Evolutionary conservation across 495 filamentous ascomycete species (phyloP).

Genomic region (Trichoderma asperelloides): DNA sequence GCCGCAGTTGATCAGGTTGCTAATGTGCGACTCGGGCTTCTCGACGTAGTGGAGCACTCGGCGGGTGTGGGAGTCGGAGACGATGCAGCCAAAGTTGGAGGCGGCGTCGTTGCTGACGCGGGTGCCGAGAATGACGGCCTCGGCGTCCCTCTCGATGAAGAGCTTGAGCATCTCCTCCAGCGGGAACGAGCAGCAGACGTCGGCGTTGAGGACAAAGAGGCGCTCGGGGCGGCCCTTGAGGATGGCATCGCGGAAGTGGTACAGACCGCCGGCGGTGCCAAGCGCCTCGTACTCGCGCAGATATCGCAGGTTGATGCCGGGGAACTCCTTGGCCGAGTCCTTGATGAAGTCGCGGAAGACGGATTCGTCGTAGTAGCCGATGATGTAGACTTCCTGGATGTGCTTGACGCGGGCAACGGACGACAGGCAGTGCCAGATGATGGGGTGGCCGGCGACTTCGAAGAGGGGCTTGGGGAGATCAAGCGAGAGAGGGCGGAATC

Average conservation of each 20-base stretch:
- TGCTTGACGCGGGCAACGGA: conserved; percentile 71
- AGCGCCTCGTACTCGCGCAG: conserved; percentile 95
- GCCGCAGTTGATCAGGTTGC: conserved; percentile 98
- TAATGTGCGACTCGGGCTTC: conserved; percentile 97
- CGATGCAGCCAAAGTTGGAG: conserved; percentile 95
- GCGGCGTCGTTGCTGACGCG: conserved; percentile 86
- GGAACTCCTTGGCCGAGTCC: conserved; percentile 73
- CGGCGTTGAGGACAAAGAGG: conserved; percentile 95
- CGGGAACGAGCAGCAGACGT: conserved; percentile 99
- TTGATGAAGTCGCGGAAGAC: conserved; percentile 98
- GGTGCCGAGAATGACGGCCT: conserved; percentile 95
- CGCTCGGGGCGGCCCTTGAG: conserved; percentile 91
- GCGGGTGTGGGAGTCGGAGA: conserved; percentile 88
- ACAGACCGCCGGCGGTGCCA: conserved; percentile 91
- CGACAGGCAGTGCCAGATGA: conserved; percentile 93
- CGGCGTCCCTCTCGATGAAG: conserved; percentile 90
- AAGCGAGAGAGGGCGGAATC: conserved; percentile 91
- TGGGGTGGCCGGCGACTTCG: conserved; percentile 95
- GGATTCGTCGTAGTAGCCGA: conserved; percentile 96
- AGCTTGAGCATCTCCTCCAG: conserved; percentile 89
- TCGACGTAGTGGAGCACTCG: conserved; percentile 98
- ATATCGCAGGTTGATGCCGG: conserved; percentile 80
- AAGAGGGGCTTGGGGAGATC: conserved; percentile 99
- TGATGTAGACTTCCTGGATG: conserved; percentile 92
- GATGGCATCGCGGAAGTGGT: conserved; percentile 99